Conservation (phyloP, 2,329 filamentous ascomycete genomes). For the Rachicladosporium sp. region DNA sequence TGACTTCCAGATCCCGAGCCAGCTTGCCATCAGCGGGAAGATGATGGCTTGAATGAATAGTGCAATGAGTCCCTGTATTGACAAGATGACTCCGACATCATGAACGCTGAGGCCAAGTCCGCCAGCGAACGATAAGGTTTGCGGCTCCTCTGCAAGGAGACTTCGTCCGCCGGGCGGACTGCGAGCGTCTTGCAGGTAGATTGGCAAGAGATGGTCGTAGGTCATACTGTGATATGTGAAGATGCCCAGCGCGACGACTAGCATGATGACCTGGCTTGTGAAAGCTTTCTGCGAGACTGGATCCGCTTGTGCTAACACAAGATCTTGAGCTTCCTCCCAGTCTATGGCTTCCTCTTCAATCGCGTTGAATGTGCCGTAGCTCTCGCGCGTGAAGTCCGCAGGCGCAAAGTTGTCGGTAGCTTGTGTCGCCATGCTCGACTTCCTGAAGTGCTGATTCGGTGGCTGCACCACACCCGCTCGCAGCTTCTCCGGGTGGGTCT, state of each 20-base stretch:
- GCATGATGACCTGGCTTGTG: slow-evolving; percentile 55
- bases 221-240: slow-evolving; percentile 95
- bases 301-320: slow-evolving; percentile 29
- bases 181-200: slow-evolving; percentile 75
- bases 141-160: slow-evolving; percentile 12
- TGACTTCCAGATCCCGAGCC: slow-evolving; percentile 54
- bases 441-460: slow-evolving; percentile 18
- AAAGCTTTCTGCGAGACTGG: slow-evolving; percentile 40
- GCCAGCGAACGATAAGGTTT: slow-evolving; percentile 34
- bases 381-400: slow-evolving; percentile 62
- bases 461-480: slow-evolving; percentile 31
- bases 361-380: slow-evolving; percentile 26
- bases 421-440: slow-evolving; percentile 9
- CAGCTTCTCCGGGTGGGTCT: slow-evolving; percentile 73
- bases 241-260: slow-evolving; percentile 72
- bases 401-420: slow-evolving; percentile 51
- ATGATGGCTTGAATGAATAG: slow-evolving; percentile 61
- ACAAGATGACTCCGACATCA: slow-evolving; percentile 56
- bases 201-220: slow-evolving; percentile 81
- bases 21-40: slow-evolving; percentile 52
- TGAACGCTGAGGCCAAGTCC: slow-evolving; percentile 55
- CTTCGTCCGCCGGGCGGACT: slow-evolving; percentile 28
- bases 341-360: slow-evolving; percentile 41
- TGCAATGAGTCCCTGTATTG: slow-evolving; percentile 58
- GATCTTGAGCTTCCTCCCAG: slow-evolving; percentile 27